Conservation (phyloP, 2,329 filamentous ascomycete genomes). For the Diaporthe eres region DNA sequence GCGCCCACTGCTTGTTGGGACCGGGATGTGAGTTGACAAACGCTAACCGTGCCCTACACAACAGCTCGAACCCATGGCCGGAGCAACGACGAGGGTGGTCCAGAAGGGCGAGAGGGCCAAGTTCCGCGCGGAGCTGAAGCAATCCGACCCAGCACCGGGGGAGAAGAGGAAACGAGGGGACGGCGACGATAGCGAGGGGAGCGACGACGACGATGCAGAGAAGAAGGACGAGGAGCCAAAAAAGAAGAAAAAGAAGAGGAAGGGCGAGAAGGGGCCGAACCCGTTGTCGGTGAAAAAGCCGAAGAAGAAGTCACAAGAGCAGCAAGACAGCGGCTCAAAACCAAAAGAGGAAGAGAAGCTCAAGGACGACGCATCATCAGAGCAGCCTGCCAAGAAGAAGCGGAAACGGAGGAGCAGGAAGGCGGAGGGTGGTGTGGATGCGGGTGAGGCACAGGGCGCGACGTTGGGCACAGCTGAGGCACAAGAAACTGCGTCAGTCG, state of each 20-base stretch:
- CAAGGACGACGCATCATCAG: slow-evolving; percentile 43
- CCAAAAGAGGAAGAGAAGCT: slow-evolving; percentile 41
- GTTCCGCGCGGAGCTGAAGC: slow-evolving; percentile 77
- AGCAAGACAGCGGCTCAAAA: slow-evolving; percentile 26
- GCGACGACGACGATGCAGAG: slow-evolving; percentile 46
- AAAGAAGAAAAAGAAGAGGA: slow-evolving; percentile 52
- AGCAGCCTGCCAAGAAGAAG: slow-evolving; percentile 52
- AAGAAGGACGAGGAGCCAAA: slow-evolving; percentile 46
- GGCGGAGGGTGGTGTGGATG: slow-evolving; percentile 13
- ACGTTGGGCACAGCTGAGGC: slow-evolving; percentile 44
- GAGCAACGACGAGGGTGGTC: slow-evolving; percentile 72
- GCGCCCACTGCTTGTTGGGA: slow-evolving; percentile 43
- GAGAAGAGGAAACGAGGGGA: slow-evolving; percentile 66
- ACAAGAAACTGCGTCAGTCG: slow-evolving; percentile 25
- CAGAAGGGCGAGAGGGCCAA: slow-evolving; percentile 81
- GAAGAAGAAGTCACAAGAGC: slow-evolving; percentile 49
- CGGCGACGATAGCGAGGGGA: slow-evolving; percentile 55
- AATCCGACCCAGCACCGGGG: slow-evolving; percentile 49
- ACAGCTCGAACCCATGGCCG: slow-evolving; percentile 76
- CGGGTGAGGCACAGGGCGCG: slow-evolving; percentile 44
- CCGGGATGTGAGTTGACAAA: slow-evolving; percentile 24
- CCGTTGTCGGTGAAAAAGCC: slow-evolving; percentile 53
- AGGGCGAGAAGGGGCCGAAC: slow-evolving; percentile 52
- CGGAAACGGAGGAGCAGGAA: slow-evolving; percentile 54
- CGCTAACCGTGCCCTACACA: slow-evolving; percentile 3